phyloP scores from a whole-genome alignment of 2,329 filamentous ascomycete genomes.

The Trichophyton benhamiae region DNA sequence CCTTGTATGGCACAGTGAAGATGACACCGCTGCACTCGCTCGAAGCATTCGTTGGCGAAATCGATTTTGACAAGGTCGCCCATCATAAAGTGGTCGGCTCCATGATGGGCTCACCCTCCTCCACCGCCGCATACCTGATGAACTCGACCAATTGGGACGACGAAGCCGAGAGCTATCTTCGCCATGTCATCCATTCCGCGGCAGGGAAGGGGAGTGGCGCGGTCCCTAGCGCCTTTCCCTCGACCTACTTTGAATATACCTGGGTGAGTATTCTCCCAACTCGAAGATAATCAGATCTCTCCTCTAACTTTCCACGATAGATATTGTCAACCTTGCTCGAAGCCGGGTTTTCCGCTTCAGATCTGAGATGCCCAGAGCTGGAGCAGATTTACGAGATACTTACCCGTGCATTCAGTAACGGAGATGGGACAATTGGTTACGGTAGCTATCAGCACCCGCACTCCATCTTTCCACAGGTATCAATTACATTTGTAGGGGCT shows the following conservation, averaged over 20 bases:
- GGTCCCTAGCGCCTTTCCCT: conserved; percentile 22
- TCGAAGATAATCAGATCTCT: too few species aligned
- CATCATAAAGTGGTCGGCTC: conserved; percentile 24
- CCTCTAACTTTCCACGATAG: too few species aligned
- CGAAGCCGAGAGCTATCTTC: conserved; percentile 24
- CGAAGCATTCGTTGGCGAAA: conserved; percentile 27
- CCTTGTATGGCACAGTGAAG: conserved; percentile 19
- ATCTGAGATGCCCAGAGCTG: not conserved
- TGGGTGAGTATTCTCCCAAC: conserved; percentile 14
- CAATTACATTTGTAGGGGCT: too few species aligned
- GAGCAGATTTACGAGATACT: not conserved
- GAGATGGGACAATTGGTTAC: too few species aligned
- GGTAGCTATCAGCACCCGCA: too few species aligned
- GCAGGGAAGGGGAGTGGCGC: conserved; percentile 12
- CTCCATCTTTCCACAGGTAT: too few species aligned
- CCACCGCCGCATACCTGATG: conserved; percentile 31
- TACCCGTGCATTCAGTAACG: not conserved
- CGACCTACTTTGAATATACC: conserved; percentile 19
- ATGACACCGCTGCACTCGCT: conserved; percentile 27
- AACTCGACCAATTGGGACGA: conserved; percentile 22
- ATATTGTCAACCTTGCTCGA: not conserved
- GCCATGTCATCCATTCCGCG: conserved; percentile 10
- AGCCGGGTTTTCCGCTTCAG: not conserved
- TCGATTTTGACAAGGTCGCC: conserved; percentile 27
- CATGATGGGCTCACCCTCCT: conserved; percentile 31